Evolutionary conservation across 176 grass and related monocot genomes (phyloP).

Genomic region (Luzula sylvatica): DNA sequence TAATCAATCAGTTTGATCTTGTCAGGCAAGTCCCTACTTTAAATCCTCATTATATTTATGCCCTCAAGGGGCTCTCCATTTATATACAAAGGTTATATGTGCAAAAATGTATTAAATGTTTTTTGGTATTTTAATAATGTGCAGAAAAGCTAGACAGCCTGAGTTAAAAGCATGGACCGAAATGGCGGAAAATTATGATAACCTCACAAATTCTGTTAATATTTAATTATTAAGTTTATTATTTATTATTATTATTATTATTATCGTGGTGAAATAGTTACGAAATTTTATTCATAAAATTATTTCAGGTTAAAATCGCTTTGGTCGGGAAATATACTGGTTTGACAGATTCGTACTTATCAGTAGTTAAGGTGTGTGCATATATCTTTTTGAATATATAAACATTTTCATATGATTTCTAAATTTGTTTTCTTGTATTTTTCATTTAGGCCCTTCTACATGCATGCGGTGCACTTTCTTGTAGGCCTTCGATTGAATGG

Average conservation of each 20-base stretch:
- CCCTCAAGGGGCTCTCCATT: too few relatives aligned
- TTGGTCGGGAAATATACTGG: conserved; percentile 97
- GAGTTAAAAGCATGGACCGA: conserved; percentile 68
- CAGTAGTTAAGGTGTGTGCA: conserved; percentile 68
- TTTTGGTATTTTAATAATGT: conserved; percentile 15
- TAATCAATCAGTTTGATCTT: conserved; percentile 90
- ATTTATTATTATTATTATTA: conserved; percentile 1
- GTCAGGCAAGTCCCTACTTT: conserved; percentile 34
- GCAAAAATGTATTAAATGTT: neutral
- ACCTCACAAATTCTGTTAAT: conserved; percentile 67
- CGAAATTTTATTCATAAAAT: conserved; percentile 1
- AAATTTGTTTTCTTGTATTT: conserved; percentile 13
- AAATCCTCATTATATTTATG: neutral
- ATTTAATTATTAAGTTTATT: conserved; percentile 19
- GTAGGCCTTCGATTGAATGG: conserved; percentile 80
- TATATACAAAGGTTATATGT: conserved; percentile 16
- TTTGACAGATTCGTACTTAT: conserved; percentile 89
- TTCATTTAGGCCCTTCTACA: conserved; percentile 76
- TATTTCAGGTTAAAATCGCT: conserved; percentile 92
- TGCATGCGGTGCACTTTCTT: conserved; percentile 65
- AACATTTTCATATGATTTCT: neutral
- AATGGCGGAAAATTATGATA: conserved; percentile 82
- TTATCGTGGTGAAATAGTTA: conserved; percentile 1
- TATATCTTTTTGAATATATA: neutral
- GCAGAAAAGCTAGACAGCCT: conserved; percentile 49